Evolutionary conservation across 306 rosid species (phyloP), one percentile per base, ranked within the genome.

Genomic region (Malus orientalis): DNA sequence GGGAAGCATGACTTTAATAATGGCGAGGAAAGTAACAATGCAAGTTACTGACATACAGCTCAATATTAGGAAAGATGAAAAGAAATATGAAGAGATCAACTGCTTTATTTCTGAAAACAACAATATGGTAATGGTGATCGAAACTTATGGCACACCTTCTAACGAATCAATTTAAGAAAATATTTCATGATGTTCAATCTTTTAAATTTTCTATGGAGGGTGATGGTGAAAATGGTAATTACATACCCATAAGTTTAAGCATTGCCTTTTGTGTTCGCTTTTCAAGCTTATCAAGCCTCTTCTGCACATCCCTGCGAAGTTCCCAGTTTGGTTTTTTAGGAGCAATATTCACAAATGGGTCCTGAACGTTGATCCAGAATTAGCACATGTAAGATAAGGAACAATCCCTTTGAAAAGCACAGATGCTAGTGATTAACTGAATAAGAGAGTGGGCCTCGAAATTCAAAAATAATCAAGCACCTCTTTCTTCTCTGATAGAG

Each of bases 301-400:
- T 95, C 88, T 95, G 97, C 80, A 95, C 99, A 47, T 92, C 99
- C 85, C 97, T 89, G 23, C 96, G 71, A 22, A 95, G 84, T 73
- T 95, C 99, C 99, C 99, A 95, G 69, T 95, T 95, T 33, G 99
- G 99, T 75, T 95, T 95, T 81, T 95, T 95, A 15, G 99, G 97
- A 79, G 99, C 97, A 80, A 95, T 95, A 77, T 89, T 95, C 69
- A 95, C 90, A 69, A 95, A 92, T 11, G 97, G 99, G 42, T 95
- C 99, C 98, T 91, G 83, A 77, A 80, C 29, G 33, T 20, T 45
- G 29, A 18, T 5, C 38, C 45, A n/a, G 40, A 80, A 59, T 68
- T 13, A 65, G 72, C 44, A 30, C 8, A 47, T 6, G 67, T 23
- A 2, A 62, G 45, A 59, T 8, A 76, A 42, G 27, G 65, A 47